Evolutionary conservation across 1,284 basidiomycete species (phyloP), one percentile per base, ranked within the genome.

Genomic region (Papiliotrema nemorosa): DNA sequence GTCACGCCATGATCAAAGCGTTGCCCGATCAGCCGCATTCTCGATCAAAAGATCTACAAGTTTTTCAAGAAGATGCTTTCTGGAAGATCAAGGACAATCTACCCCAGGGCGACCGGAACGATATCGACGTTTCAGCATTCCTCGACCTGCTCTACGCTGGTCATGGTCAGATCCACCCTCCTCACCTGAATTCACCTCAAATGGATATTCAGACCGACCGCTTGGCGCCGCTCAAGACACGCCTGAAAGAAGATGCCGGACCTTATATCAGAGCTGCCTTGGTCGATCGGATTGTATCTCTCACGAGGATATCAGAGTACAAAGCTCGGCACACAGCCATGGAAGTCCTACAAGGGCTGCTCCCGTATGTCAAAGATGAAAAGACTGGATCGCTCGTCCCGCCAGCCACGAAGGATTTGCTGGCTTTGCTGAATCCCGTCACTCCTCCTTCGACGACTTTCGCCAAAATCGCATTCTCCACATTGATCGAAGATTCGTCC

Each of bases 11-110:
- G 26, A 18, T 44, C 9, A 9, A 22, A 31, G 12, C 27, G 5
- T 24, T 38, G 14, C 5, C 3, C 7, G n/a, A 16, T 3, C 10
- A 20, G 10, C 31, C 29, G 21, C 29, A 45, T n/a, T n/a, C n/a
- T n/a, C n/a, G n/a, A n/a, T n/a, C n/a, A n/a, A 22, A 25, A 39
- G 10, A 37, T 27, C 39, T 45, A 40, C 29, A 54, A 51, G 2
- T 22, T 51, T 67, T 72, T 49, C 47, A 55, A 7, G 37, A 52
- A 6, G 52, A 76, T 2, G 83, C 86, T 56, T 91, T 93, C 67
- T 93, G 90, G 90, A 79, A 82, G 34, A 75, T 93, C 60, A 89
- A 88, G 63, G 81, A 83, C 18, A 83, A 80, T 58, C 85, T 91
- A 2, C 4, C 3, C 4, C 38, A 27, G n/a, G 25, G 35, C 85